These are phyloP conservation scores for Aspergillus quadrilineatus DNA, from an alignment of 2,329 filamentous ascomycete species.

Conservation along the genomic window DNA sequence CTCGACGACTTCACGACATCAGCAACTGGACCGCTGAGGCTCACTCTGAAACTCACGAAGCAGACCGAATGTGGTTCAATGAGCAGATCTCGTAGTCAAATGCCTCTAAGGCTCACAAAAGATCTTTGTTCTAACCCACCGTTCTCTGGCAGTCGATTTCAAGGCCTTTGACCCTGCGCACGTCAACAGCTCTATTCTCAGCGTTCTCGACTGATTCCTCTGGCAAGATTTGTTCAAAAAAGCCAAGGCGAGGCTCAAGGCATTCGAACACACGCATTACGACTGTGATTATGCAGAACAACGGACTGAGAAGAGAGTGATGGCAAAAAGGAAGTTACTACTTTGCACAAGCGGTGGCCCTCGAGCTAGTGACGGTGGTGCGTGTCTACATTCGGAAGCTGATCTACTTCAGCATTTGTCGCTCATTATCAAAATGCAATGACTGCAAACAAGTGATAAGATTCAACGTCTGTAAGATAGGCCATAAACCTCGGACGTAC, in stretches of 20 bases:
- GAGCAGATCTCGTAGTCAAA: slow-evolving; percentile 33
- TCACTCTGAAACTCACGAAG: slow-evolving; percentile 32
- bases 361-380: slow-evolving; percentile 32
- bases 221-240: slow-evolving; percentile 40
- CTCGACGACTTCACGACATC: slow-evolving; percentile 56
- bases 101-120: slow-evolving; percentile 32
- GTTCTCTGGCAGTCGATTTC: slow-evolving; percentile 34
- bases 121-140: slow-evolving; percentile 42
- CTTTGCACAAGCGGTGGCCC: slow-evolving; percentile 39
- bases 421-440: neutral
- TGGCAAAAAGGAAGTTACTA: slow-evolving; percentile 47
- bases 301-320: slow-evolving; percentile 32
- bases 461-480: neutral
- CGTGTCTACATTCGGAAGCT: slow-evolving; percentile 9
- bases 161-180: slow-evolving; percentile 34
- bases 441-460: neutral
- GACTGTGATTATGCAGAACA: slow-evolving; percentile 43
- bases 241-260: slow-evolving; percentile 44
- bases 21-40: slow-evolving; percentile 34
- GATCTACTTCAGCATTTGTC: neutral
- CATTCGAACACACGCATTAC: slow-evolving; percentile 52
- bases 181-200: slow-evolving; percentile 30
- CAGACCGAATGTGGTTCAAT: slow-evolving; percentile 43
- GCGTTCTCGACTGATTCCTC: slow-evolving; percentile 48
- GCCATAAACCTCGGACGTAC: neutral